Evolutionary conservation across 768 basidiomycete genomes (phyloP), one percentile per base, ranked within the genome.

Genomic region (Suillus bovinus): DNA sequence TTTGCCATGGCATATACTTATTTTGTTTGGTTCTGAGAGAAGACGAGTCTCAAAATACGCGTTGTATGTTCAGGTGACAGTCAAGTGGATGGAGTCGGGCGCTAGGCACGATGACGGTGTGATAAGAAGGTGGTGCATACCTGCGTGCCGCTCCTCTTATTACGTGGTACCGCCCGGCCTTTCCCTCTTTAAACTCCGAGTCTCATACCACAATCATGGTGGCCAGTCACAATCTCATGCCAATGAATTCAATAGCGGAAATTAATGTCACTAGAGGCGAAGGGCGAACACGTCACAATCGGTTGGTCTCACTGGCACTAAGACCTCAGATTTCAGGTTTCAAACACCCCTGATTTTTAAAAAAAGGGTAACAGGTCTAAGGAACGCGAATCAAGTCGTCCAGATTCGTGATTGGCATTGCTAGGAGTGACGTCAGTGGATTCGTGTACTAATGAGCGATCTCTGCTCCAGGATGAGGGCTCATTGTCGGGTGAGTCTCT

Each of bases 1-100:
- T 64, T 63, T 36, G 65, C n/a, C 57, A 64, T 64, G 17, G 61
- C 22, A 63, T n/a, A 10, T 31, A 34, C 33, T 34, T 34, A 31
- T 20, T 31, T 49, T 27, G 63, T 61, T 27, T 46, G 41, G 24
- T 39, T 29, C 41, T 47, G 0, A 59, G 44, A 36, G 49, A 61
- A 49, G 7, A 58, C 39, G 22, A 36, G 22, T 3, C 17, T 58
- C 22, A 47, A n/a, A n/a, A 27, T 59, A 11, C 6, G 50, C 5
- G 29, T 52, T 52, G 20, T n/a, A n/a, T 52, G 20, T 31, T 31
- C 3, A 29, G 27, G 24, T 50, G 17, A 50, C 9, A n/a, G 20
- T 31, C 31, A 1, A n/a, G n/a, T n/a, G n/a, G 29, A 13, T 52
- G 29, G 10, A 20, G 10, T 52, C 50, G n/a, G 20, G 29, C 29